A percentile compares a stretch with the other conserved stretches of the same genome.
Evolutionary conservation across 352 stramenopile genomes (phyloP).

Genomic region (Pythium brassicae): DNA sequence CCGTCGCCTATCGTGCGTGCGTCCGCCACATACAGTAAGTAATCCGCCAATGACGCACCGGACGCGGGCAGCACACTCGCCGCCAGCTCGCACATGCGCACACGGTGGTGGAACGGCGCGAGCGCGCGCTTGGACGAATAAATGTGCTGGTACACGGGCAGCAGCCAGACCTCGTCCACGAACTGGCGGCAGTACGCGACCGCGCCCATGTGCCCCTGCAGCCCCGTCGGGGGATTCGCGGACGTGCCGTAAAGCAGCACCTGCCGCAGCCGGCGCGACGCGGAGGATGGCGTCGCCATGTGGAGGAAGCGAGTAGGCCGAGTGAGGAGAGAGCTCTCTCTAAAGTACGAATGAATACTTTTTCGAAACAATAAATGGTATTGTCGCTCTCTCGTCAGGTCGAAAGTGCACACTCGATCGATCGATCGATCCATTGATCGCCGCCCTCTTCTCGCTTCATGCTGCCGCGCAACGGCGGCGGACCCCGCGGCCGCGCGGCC

Average conservation of each 20-base stretch:
- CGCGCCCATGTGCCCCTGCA: conserved; percentile 75
- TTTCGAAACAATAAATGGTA: too few relatives aligned
- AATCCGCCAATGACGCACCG: conserved; percentile 3
- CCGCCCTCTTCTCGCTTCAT: too few relatives aligned
- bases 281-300: too few relatives aligned
- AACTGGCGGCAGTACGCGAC: conserved; percentile 50
- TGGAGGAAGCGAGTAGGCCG: too few relatives aligned
- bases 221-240: conserved; percentile 75
- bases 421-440: too few relatives aligned
- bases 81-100: conserved; percentile 67
- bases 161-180: conserved; percentile 87
- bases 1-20: too few relatives aligned
- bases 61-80: conserved; percentile 27
- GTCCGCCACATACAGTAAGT: too few relatives aligned
- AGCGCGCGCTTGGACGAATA: conserved; percentile 77
- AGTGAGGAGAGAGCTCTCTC: too few relatives aligned
- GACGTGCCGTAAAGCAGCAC: conserved; percentile 85
- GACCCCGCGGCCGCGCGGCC: conserved; percentile 1
- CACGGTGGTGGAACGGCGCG: conserved; percentile 65
- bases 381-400: too few relatives aligned
- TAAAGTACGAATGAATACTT: too few relatives aligned
- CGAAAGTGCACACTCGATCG: too few relatives aligned
- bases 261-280: conserved; percentile 12
- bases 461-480: conserved; percentile 28
- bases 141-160: conserved; percentile 89